Conservation (phyloP, 208 protist species). For the Crithidia bombi region DNA sequence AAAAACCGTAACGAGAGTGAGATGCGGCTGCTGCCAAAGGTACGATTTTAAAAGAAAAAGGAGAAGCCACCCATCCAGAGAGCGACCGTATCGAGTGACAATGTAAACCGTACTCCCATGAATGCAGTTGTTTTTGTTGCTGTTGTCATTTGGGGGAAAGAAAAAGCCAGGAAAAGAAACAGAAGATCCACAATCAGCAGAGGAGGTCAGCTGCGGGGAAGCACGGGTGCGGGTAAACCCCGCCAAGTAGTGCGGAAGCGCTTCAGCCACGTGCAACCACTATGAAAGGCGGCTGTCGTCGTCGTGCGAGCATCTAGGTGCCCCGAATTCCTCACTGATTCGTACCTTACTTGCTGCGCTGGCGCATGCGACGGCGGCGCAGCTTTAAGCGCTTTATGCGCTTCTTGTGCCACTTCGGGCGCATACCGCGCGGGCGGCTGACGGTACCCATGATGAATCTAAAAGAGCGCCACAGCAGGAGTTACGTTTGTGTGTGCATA, state of each 20-base stretch:
- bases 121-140: too few relatives aligned
- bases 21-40: too few relatives aligned
- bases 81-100: too few relatives aligned
- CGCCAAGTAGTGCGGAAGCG: not conserved
- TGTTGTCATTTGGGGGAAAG: too few relatives aligned
- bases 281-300: not conserved
- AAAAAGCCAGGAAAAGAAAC: too few relatives aligned
- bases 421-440: slow-evolving; percentile 86
- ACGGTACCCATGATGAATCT: slow-evolving; percentile 73
- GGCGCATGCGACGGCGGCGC: slow-evolving; percentile 85
- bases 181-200: not conserved
- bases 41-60: slow-evolving; percentile 21
- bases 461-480: slow-evolving; percentile 7
- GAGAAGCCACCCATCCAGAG: slow-evolving; percentile 13
- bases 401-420: slow-evolving; percentile 94
- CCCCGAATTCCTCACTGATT: not conserved
- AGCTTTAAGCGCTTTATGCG: slow-evolving; percentile 93
- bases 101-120: too few relatives aligned
- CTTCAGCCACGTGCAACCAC: not conserved
- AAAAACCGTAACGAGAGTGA: slow-evolving; percentile 9
- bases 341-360: slow-evolving; percentile 88
- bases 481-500: not conserved
- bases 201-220: not conserved
- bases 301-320: not conserved
- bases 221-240: not conserved